These are phyloP conservation scores for Cladobotryum mycophilum DNA, from an alignment of 2,329 filamentous ascomycete genomes.

Conservation along the genomic window DNA sequence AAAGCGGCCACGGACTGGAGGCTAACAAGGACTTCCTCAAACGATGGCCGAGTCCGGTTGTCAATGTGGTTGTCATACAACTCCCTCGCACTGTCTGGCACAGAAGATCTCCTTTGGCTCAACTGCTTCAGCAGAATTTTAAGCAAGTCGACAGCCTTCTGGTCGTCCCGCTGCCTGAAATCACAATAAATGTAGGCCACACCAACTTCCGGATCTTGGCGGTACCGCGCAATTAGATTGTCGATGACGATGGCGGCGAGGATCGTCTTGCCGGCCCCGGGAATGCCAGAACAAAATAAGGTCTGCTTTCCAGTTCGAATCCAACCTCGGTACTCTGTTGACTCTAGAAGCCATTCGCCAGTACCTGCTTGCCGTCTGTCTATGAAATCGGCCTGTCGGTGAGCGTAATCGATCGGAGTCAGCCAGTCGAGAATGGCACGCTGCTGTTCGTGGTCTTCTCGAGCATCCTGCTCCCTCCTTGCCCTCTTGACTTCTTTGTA, in stretches of 20 bases:
- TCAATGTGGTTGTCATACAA: background rate
- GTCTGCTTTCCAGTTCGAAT: constrained; percentile 6
- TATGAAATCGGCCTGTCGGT: constrained; percentile 35
- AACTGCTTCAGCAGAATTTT: constrained; percentile 34
- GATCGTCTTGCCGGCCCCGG: constrained; percentile 44
- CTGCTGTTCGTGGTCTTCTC: no score
- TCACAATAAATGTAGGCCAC: constrained; percentile 44
- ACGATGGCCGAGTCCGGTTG: background rate
- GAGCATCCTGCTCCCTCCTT: no score
- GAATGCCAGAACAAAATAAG: constrained; percentile 21
- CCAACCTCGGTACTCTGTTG: constrained; percentile 29
- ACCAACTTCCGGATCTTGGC: constrained; percentile 20
- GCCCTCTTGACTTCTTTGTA: no score
- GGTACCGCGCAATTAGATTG: constrained; percentile 24
- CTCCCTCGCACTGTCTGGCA: background rate
- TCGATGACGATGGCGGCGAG: constrained; percentile 37
- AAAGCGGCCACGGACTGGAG: constrained; percentile 1
- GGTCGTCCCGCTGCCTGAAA: constrained; percentile 31
- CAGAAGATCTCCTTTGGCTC: background rate
- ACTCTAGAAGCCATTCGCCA: constrained; percentile 39
- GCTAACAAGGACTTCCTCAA: background rate
- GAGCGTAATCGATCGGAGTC: constrained; percentile 26
- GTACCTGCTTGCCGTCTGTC: constrained; percentile 31
- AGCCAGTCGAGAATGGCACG: constrained; percentile 32
- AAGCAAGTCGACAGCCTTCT: constrained; percentile 27